Percentiles rank a stretch among this genome's conserved stretches.
These are phyloP conservation scores for Venturia asperata DNA, from an alignment of 2,329 filamentous ascomycete species.

Conservation along the genomic window DNA sequence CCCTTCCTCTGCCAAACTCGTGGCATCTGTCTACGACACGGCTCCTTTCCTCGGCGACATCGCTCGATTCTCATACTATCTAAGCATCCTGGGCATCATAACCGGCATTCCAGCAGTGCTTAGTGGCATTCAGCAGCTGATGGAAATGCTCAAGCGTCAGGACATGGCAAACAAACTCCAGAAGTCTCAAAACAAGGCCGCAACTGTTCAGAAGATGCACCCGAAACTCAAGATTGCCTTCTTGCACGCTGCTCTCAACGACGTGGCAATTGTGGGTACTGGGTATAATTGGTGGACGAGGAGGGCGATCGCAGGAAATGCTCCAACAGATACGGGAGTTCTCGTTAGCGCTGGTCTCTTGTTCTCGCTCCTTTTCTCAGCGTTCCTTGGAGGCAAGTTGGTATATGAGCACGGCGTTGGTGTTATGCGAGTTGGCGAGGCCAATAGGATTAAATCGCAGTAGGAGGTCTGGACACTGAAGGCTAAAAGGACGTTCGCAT, in stretches of 20 bases:
- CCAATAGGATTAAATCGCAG: background rate
- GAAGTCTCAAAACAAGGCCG: conserved; percentile 18
- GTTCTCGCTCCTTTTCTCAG: conserved; percentile 33
- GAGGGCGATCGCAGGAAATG: conserved; percentile 29
- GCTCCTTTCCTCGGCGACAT: conserved; percentile 29
- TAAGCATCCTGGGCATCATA: conserved; percentile 36
- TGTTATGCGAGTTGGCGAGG: conserved; percentile 24
- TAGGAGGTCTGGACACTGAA: background rate
- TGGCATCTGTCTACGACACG: conserved; percentile 28
- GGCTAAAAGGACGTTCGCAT: background rate
- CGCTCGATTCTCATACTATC: conserved; percentile 38
- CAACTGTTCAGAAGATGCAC: conserved; percentile 31
- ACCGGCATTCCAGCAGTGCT: conserved; percentile 29
- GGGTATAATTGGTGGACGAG: conserved; percentile 41
- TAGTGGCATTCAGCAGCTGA: conserved; percentile 33
- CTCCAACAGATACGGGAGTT: conserved; percentile 33
- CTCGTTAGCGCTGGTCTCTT: conserved; percentile 32
- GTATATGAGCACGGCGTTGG: conserved; percentile 43
- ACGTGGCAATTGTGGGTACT: conserved; percentile 34
- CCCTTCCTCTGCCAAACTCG: conserved; percentile 29
- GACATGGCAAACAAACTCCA: conserved; percentile 32
- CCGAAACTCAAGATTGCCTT: conserved; percentile 37
- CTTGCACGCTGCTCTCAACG: conserved; percentile 38
- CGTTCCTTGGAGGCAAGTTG: conserved; percentile 38
- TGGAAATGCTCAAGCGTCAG: conserved; percentile 37